Evolutionary conservation across 805 yeast species (phyloP).

Genomic region (Hagleromyces aurorensis): DNA sequence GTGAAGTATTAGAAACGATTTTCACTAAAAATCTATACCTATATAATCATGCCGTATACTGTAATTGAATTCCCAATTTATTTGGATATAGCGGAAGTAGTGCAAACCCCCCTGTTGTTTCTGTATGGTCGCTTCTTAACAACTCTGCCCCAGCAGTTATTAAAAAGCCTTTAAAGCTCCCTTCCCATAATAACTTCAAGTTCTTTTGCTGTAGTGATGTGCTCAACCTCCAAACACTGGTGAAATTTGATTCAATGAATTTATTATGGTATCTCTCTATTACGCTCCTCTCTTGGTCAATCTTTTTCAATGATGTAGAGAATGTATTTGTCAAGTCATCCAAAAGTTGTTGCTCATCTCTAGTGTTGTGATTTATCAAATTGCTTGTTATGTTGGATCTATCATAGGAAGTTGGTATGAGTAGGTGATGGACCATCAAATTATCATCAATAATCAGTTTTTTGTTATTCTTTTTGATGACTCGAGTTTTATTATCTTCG

Average conservation of each 20-base stretch:
- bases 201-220: slow-evolving; percentile 58
- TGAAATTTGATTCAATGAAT: slow-evolving; percentile 47
- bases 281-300: slow-evolving; percentile 33
- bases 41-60: slow-evolving; percentile 19
- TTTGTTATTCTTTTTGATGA: background rate
- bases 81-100: slow-evolving; percentile 12
- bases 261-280: slow-evolving; percentile 44
- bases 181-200: slow-evolving; percentile 76
- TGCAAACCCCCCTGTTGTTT: slow-evolving; percentile 12
- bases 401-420: slow-evolving; percentile 6
- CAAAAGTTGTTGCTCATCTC: slow-evolving; percentile 16
- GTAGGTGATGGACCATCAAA: slow-evolving; percentile 15
- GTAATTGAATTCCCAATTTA: slow-evolving; percentile 28
- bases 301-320: slow-evolving; percentile 27
- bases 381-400: slow-evolving; percentile 2
- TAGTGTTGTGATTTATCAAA: slow-evolving; percentile 15
- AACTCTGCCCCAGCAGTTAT: slow-evolving; percentile 66
- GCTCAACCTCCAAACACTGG: slow-evolving; percentile 66
- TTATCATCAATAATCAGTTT: slow-evolving; percentile 6
- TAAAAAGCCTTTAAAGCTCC: slow-evolving; percentile 70
- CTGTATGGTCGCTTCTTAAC: slow-evolving; percentile 33
- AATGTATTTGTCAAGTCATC: slow-evolving; percentile 26
- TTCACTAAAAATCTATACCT: background rate
- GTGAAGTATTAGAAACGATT: slow-evolving; percentile 1
- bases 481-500: background rate